Base-by-base conservation (phyloP, 371 early-diverging fungal genomes). In the Mucor lusitanicus region DNA sequence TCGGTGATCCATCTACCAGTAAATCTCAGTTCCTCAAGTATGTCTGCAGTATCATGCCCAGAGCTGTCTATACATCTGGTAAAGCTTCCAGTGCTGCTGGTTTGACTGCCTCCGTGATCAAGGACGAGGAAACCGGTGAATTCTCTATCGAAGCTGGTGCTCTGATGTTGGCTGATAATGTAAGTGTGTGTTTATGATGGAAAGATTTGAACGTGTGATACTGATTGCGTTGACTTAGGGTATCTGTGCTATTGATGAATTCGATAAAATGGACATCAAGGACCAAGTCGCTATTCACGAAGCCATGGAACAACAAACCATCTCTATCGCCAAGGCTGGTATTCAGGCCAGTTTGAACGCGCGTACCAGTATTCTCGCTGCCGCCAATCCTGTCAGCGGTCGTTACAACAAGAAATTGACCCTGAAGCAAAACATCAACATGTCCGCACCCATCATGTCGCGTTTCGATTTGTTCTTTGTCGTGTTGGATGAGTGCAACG, bases 211-310 rank as follows among this genome's bases (percentile, higher is more conserved):
- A n/a, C n/a, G n/a, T n/a, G 21, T 23, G 7, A 50, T 23, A 19
- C 12, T 50, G 3, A 50, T 11, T 1, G 23, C 30, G 2, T 46
- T 25, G 19, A 25, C 63, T 30, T 75, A 94, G 92, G 99, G 99
- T 59, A 95, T 99, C 59, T 99, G 99, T 83, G 96, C 96, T 68
- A 99, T 99, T 71, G 99, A 99, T 80, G 99, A 99, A 81, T 99
- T 99, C 79, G 99, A 99, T 80, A 99, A 99, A 84, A 99, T 99
- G 99, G 97, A 99, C 69, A 76, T 95, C 33, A 85, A 85, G 68
- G 99, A 99, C 84, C 99, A 98, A 81, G 99, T 99, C n/a, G 97
- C 99, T 53, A 99, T 99, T 81, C 99, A 99, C 89, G 99, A 99
- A 87, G 99, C 99, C 17, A 99, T 99, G 99, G 99, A 99, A 81